Base-by-base conservation (phyloP, 2,329 filamentous ascomycete genomes). In the Nemania serpens region DNA sequence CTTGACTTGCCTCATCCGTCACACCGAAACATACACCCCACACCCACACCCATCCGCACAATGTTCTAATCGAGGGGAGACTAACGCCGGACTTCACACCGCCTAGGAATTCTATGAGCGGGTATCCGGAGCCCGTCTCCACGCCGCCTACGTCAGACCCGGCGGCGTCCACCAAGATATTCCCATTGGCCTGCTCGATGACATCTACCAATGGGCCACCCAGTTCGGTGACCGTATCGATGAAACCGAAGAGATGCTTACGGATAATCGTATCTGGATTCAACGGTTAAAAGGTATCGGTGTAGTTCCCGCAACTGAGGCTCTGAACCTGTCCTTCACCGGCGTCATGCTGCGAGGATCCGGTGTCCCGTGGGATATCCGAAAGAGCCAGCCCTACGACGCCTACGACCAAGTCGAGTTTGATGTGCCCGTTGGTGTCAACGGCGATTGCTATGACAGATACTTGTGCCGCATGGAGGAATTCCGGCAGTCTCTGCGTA, bases 381-480 rank as follows among this genome's bases (percentile, higher is more conserved):
- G 95, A 75, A 99, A 98, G 85, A 94, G 90, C 70, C 89, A 95
- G 78, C 95, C 95, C 9, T 99, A 99, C 75, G 95, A 99, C 71
- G 95, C 95, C 61, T 99, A 99, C 75, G 95, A 93, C 79, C 85
- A 97, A 80, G 95, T 99, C 61, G 96, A 99, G 71, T 99, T 99
- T 72, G 95, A 99, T 73, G 91, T 99, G 2, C 95, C 96, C 37
- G 95, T 99, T 41, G 95, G 95, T 72, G 85, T 93, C 70, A 96
- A 98, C 75, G 95, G 95, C 69, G 95, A 99, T 83, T 99, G 95
- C 85, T 99, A 99, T 81, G 95, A 99, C 80, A 90, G 95, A 73
- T 99, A 99, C 76, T 87, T 99, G 66, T 97, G 93, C 87, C 91
- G 95, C 73, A 99, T 99, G 94, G 94, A 98, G 79, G 95, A 99